These are phyloP conservation scores for Candida fluviatilis DNA, from an alignment of 805 yeast genomes.

Conservation along the genomic window DNA sequence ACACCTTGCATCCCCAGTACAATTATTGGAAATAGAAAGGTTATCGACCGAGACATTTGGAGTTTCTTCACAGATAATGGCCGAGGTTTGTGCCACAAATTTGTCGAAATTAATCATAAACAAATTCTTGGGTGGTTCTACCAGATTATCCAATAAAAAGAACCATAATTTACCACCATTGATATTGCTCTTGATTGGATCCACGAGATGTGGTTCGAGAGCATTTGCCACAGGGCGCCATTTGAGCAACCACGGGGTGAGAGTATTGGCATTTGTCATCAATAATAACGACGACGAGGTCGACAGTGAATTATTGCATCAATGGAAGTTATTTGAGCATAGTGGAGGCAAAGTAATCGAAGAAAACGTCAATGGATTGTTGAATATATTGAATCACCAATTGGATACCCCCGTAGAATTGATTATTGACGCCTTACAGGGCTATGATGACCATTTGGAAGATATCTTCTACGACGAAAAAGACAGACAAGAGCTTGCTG, in stretches of 20 bases:
- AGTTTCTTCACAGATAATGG: conserved; percentile 42
- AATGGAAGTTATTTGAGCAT: conserved; percentile 51
- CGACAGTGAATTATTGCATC: conserved; percentile 44
- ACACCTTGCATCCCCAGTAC: conserved; percentile 72
- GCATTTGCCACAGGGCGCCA: conserved; percentile 80
- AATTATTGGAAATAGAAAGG: conserved; percentile 71
- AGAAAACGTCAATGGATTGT: conserved; percentile 30
- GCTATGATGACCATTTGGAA: conserved; percentile 65
- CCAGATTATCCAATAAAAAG: conserved; percentile 50
- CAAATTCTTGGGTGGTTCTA: conserved; percentile 61
- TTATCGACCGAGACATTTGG: conserved; percentile 47
- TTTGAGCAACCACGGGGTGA: conserved; percentile 65
- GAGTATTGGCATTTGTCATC: conserved; percentile 53
- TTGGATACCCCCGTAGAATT: conserved; percentile 75
- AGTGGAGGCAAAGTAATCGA: conserved; percentile 62
- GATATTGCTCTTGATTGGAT: conserved; percentile 68
- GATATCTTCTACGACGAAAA: conserved; percentile 44
- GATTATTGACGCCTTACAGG: conserved; percentile 80
- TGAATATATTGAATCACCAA: conserved; percentile 37
- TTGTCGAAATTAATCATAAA: conserved; percentile 55
- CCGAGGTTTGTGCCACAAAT: conserved; percentile 69
- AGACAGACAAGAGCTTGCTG: conserved; percentile 36
- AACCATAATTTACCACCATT: conserved; percentile 81
- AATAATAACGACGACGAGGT: conserved; percentile 31
- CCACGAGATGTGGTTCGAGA: conserved; percentile 67